Base-by-base conservation (phyloP, 2,329 filamentous ascomycete species). In the Alternaria ethzedia region DNA sequence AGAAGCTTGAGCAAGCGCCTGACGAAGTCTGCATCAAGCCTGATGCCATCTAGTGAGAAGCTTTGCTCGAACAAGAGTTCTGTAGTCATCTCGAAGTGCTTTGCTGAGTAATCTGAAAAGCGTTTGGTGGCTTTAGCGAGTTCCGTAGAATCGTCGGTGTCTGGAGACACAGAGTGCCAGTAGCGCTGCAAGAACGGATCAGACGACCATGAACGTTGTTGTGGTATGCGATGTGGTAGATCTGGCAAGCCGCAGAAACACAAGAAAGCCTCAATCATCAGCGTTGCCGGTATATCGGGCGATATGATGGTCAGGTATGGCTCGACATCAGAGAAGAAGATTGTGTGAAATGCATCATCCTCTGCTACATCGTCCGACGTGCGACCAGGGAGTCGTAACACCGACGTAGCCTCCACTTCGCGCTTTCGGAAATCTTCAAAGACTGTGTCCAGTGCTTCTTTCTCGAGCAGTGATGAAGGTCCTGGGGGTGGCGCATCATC, bases 261-360 rank as follows among this genome's bases (percentile, higher is more conserved):
- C 5, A 84, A 70, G 30, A 94, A 94, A 4, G 89, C 89, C 71
- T 94, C 87, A 20, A 96, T 57, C 0, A 96, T 78, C 26, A 85
- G 76, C 10, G 78, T 71, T 8, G 76, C 79, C 1, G 87, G 73
- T 3, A 74, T 50, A 63, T 63, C 59, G 75, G 58, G 61, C 84
- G 69, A 25, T 75, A 74, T 6, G 57, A 81, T 71, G 30, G 88
- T 81, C 2, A 97, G 74, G 26, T 91, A 84, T 0, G 87, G 84
- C 65, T 88, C 82, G 20, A 97, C 83, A 75, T 98, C 96, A 0
- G 89, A 87, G 70, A 90, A 94, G 73, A 97, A 87, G 49, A 97
- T 87, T 4, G 96, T 88, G 36, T 94, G 87, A 69, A 91, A 97
- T 0, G 93, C 91, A 72, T 97, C 95, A 62, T 94, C 90, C 67